Evolutionary conservation across 148 eudicot genomes (phyloP).

Genomic region (Salicornia ramosissima): DNA sequence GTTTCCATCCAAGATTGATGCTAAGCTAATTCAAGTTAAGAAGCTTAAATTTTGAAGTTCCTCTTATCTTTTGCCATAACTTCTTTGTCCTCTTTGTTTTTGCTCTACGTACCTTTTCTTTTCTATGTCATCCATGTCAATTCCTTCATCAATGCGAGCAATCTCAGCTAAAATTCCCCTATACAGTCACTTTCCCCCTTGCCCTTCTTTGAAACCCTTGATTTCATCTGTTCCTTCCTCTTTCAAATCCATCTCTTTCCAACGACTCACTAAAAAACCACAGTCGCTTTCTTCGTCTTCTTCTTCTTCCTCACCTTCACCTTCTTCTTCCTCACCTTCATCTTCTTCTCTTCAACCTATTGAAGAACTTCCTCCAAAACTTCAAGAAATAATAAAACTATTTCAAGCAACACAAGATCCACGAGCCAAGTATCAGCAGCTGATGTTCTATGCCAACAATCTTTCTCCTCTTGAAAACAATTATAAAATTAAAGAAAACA

Average conservation of each 20-base stretch:
- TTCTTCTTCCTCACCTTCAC: conserved; percentile 4
- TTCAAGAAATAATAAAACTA: conserved; percentile 70
- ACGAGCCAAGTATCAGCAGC: conserved; percentile 83
- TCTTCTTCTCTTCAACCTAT: conserved; percentile 44
- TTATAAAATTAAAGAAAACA: conserved; percentile 60
- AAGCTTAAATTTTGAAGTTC: too few species aligned
- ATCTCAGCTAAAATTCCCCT: conserved; percentile 37
- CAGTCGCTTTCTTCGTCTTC: conserved; percentile 19
- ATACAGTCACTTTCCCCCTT: conserved; percentile 6
- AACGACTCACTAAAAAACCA: conserved; percentile 45
- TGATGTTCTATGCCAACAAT: conserved; percentile 62
- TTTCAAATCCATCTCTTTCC: conserved; percentile 52
- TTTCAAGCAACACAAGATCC: conserved; percentile 65
- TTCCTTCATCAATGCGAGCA: conserved; percentile 31
- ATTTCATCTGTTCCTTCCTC: conserved; percentile 24
- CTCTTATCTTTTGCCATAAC: too few species aligned
- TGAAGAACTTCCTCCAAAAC: conserved; percentile 75
- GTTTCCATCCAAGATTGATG: too few species aligned
- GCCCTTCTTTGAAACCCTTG: conserved; percentile 8
- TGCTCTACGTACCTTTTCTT: too few species aligned
- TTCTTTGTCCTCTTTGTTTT: too few species aligned
- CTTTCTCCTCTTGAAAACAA: conserved; percentile 46
- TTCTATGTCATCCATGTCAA: conserved; percentile 42
- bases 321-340: conserved; percentile 31
- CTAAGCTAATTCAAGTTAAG: too few species aligned